phyloP scores from a whole-genome alignment of 2,329 filamentous ascomycete species.

The Arthrobotrys sinensis region DNA sequence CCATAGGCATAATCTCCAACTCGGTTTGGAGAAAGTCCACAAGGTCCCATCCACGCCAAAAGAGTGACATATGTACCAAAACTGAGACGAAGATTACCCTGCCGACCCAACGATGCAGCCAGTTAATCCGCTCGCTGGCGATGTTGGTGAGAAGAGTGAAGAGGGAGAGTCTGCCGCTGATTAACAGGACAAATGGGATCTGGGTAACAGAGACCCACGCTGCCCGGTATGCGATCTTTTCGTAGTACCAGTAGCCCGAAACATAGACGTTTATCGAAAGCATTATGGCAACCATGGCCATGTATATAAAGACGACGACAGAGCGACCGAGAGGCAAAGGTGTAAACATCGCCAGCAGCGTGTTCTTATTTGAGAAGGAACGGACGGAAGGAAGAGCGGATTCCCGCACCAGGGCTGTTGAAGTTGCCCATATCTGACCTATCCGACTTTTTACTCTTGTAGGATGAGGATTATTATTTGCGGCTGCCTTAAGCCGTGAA shows the following conservation, averaged over 20 bases:
- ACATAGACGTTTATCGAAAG: conserved; percentile 69
- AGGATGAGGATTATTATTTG: conserved; percentile 66
- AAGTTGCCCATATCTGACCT: conserved; percentile 73
- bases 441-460: conserved; percentile 71
- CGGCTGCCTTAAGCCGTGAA: conserved; percentile 41
- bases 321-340: conserved; percentile 75
- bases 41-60: conserved; percentile 76
- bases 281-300: conserved; percentile 70
- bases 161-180: conserved; percentile 74
- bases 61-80: conserved; percentile 79
- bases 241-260: conserved; percentile 74
- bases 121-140: conserved; percentile 79
- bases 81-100: conserved; percentile 79
- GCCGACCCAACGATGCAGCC: conserved; percentile 81
- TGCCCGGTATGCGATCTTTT: conserved; percentile 78
- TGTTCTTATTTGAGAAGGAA: conserved; percentile 68
- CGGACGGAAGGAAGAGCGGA: conserved; percentile 73
- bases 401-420: conserved; percentile 74
- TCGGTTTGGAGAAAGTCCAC: conserved; percentile 75
- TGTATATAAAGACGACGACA: conserved; percentile 73
- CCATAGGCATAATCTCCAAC: conserved; percentile 75
- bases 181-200: conserved; percentile 76
- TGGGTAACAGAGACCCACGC: conserved; percentile 78
- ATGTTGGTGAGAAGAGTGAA: conserved; percentile 76
- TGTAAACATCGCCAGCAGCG: conserved; percentile 72